Evolutionary conservation across 495 filamentous ascomycete genomes (phyloP).

Genomic region (Hyphodiscus hymeniophilus): DNA sequence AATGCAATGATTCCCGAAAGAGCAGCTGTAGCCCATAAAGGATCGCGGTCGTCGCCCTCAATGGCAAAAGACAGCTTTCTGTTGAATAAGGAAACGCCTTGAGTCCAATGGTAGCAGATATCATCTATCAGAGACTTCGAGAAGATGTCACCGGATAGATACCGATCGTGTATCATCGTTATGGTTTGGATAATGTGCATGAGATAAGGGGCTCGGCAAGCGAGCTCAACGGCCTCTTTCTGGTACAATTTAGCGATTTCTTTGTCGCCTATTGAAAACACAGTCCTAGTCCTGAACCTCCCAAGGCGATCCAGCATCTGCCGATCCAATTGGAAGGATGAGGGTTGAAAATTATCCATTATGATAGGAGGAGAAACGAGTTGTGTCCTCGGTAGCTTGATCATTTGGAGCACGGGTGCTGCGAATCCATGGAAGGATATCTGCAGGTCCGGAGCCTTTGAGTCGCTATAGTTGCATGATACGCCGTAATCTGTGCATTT

Average conservation of each 20-base stretch:
- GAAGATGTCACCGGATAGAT: conserved; percentile 12
- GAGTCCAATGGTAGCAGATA: conserved; percentile 28
- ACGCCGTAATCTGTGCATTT: conserved; percentile 34
- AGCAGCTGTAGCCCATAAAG: conserved; percentile 31
- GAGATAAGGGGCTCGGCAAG: conserved; percentile 25
- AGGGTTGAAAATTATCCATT: not conserved
- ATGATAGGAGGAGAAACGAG: too few species aligned
- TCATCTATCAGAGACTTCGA: conserved; percentile 16
- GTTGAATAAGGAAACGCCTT: conserved; percentile 30
- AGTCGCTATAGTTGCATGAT: conserved; percentile 31
- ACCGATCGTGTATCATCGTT: conserved; percentile 30
- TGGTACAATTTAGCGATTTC: conserved; percentile 23
- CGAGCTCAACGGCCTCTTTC: conserved; percentile 20
- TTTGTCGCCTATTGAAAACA: conserved; percentile 29
- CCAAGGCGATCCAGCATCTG: conserved; percentile 24
- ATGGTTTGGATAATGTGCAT: conserved; percentile 33
- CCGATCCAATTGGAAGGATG: conserved; percentile 21
- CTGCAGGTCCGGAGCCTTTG: conserved; percentile 25
- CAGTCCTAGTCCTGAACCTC: conserved; percentile 31
- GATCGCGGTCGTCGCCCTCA: conserved; percentile 24
- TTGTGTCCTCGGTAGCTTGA: too few species aligned
- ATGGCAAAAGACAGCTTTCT: conserved; percentile 26
- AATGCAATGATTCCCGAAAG: conserved; percentile 28
- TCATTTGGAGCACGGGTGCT: too few species aligned
- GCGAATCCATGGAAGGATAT: conserved; percentile 19